Evolutionary conservation across 805 yeast species (phyloP), one percentile per base, ranked within the genome.

Genomic region (Lachancea nothofagi): DNA sequence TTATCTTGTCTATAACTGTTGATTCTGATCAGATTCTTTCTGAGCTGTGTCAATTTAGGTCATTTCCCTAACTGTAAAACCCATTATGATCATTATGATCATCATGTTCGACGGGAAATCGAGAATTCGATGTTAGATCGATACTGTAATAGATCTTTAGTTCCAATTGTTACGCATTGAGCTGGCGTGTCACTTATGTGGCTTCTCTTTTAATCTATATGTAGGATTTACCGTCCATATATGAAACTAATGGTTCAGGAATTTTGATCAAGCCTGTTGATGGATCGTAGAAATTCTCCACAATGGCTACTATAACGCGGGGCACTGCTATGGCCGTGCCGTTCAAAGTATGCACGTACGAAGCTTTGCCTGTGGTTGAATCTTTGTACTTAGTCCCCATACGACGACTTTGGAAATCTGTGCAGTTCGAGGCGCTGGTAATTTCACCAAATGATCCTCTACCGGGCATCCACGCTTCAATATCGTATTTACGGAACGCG

Each of bases 381-480:
- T 61, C 58, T 40, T 65, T 67, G 52, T 68, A 78, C 41, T 74
- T 75, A 5, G 94, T 82, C 28, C 80, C 79, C 50, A 93, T 69
- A 53, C 97, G 72, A 60, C 96, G 72, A 6, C 95, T 66, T 64
- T 93, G 98, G 59, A 76, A 93, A 49, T 89, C 97, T 3, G 87
- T 75, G 61, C 98, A 93, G 57, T 89, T 90, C 2, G 97, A 88
- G 1, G 94, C 73, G 21, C 96, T 85, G 1, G 95, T 79, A 23
- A 93, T 70, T 58, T 93, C 98, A 3, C 98, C 98, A 86, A 95
- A 90, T 2, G 66, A 59, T 1, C 86, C 89, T 51, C 96, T 75
- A 2, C 97, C 97, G 0, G 97, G 97, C 97, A 93, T 90, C 88
- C 95, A 86, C 0, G 89, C 96, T 62, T 93, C 98, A 42, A 89